A percentile compares a stretch with the other conserved stretches of the same genome.
These are phyloP conservation scores for Karstenula rhodostoma DNA, from an alignment of 2,329 filamentous ascomycete species.

Conservation along the genomic window DNA sequence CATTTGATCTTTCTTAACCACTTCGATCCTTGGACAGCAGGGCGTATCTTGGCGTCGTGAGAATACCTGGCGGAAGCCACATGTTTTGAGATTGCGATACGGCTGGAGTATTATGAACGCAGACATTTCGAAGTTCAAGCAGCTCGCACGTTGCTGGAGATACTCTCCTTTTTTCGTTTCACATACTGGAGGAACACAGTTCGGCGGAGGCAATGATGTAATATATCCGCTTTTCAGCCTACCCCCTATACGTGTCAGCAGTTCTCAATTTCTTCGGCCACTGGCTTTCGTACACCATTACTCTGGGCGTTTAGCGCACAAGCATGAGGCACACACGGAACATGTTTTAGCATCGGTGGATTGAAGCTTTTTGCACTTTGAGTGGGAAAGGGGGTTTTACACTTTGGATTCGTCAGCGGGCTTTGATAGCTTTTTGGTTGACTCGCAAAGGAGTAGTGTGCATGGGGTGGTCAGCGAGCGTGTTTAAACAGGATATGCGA, in stretches of 20 bases:
- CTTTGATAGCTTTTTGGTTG: conserved; percentile 31
- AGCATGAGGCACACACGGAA: conserved; percentile 27
- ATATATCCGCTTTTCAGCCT: conserved; percentile 2
- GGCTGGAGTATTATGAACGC: conserved; percentile 18
- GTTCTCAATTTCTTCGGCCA: conserved; percentile 1
- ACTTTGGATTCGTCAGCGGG: conserved; percentile 21
- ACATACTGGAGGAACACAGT: not conserved
- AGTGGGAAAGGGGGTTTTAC: conserved; percentile 1
- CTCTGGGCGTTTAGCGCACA: conserved; percentile 18
- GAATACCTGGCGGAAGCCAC: conserved; percentile 18
- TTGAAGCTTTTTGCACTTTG: conserved; percentile 23
- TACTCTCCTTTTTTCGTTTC: conserved; percentile 15
- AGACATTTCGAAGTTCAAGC: conserved; percentile 14
- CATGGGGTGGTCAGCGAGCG: conserved; percentile 15
- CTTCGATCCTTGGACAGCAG: conserved; percentile 23
- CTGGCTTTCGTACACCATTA: conserved; percentile 14
- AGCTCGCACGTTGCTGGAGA: not conserved
- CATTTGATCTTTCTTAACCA: conserved; percentile 20
- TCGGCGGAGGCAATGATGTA: not conserved
- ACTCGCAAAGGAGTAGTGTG: conserved; percentile 9
- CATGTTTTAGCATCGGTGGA: conserved; percentile 24
- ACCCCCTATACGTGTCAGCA: conserved; percentile 14
- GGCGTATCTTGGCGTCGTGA: conserved; percentile 30
- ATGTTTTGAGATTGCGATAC: conserved; percentile 27
- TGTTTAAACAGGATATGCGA: conserved; percentile 7